Evolutionary conservation across 108 stramenopile genomes (phyloP), one percentile per base, ranked within the genome.

Genomic region (Discostella pseudostelligera): DNA sequence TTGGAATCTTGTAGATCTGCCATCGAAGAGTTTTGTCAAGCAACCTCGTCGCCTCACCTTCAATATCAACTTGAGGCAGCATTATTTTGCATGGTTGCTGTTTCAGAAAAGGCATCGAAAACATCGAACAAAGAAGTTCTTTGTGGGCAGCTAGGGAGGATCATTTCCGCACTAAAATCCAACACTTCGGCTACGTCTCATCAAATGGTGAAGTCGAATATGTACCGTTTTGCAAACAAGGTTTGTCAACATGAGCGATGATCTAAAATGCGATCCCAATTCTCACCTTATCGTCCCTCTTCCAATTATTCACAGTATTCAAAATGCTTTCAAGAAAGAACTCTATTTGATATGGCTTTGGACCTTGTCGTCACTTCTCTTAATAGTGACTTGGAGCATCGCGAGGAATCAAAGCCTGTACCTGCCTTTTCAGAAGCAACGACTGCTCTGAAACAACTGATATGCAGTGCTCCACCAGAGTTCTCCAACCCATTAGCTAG

Each of bases 41-140:
- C 70, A 14, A 59, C 42, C 13, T 40, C 57, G 24, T 51, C 77
- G 3, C 56, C 69, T 10, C 71, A 87, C 45, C 53, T 82, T 6
- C 81, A 81, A 17, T 84, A 86, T 44, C 89, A 90, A 47, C 46
- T 90, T 8, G 89, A 90, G 50, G 89, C 89, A 7, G 89, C 87
- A 7, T 37, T 90, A 13, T 87, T 84, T 66, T 90, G 89, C 61
- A 55, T 90, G 21, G 60, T 69, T 26, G 78, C 78, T 36, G 82
- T 87, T 5, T 63, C 81, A 12, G 45, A 53, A 16, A 67, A 70
- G 58, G 78, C 78, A 44, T 53, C 49, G 7, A 78, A 74, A 13
- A 48, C 59, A 29, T 12, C 62, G 25, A 59, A 67, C 16, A 66
- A 42, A 47, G 40, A 56, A 24, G 47, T 47, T 6, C 56, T 67